A percentile compares a stretch with the other conserved stretches of the same genome.
phyloP scores from a whole-genome alignment of 2,329 filamentous ascomycete species.

The Hortaea werneckii region DNA sequence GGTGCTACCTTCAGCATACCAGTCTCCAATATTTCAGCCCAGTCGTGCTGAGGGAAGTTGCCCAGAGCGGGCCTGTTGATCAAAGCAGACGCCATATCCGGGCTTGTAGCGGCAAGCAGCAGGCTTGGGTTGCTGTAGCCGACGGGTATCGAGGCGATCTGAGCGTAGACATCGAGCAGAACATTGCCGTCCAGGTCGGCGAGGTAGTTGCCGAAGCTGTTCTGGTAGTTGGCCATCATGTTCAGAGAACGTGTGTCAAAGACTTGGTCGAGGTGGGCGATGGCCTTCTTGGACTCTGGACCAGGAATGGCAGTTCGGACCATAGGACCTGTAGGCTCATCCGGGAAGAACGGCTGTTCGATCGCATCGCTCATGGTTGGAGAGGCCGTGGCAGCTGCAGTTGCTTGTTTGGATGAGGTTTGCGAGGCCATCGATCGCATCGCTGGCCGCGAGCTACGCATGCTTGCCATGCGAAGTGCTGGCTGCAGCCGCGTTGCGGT shows the following conservation, averaged over 20 bases:
- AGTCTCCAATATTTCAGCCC: slow-evolving; percentile 67
- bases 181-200: slow-evolving; percentile 61
- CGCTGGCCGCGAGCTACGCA: slow-evolving; percentile 4
- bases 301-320: slow-evolving; percentile 59
- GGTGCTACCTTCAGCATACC: slow-evolving; percentile 76
- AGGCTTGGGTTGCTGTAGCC: slow-evolving; percentile 85
- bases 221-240: slow-evolving; percentile 66
- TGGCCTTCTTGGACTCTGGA: slow-evolving; percentile 59
- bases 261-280: slow-evolving; percentile 62
- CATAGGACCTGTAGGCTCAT: slow-evolving; percentile 48
- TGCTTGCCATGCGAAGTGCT: slow-evolving; percentile 11
- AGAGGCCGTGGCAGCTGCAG: slow-evolving; percentile 19
- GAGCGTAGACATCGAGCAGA: slow-evolving; percentile 72
- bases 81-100: slow-evolving; percentile 68
- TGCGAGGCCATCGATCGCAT: slow-evolving; percentile 19
- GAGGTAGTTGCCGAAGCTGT: slow-evolving; percentile 72
- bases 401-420: slow-evolving; percentile 20
- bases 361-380: slow-evolving; percentile 19
- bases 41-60: slow-evolving; percentile 82
- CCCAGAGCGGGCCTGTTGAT: slow-evolving; percentile 85
- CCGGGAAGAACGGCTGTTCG: slow-evolving; percentile 34
- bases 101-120: slow-evolving; percentile 57
- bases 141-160: slow-evolving; percentile 86
- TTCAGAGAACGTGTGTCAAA: slow-evolving; percentile 82
- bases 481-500: slow-evolving; percentile 22